Evolutionary conservation across 805 yeast species (phyloP), one percentile per base, ranked within the genome.

Genomic region (Pichia deserticola): DNA sequence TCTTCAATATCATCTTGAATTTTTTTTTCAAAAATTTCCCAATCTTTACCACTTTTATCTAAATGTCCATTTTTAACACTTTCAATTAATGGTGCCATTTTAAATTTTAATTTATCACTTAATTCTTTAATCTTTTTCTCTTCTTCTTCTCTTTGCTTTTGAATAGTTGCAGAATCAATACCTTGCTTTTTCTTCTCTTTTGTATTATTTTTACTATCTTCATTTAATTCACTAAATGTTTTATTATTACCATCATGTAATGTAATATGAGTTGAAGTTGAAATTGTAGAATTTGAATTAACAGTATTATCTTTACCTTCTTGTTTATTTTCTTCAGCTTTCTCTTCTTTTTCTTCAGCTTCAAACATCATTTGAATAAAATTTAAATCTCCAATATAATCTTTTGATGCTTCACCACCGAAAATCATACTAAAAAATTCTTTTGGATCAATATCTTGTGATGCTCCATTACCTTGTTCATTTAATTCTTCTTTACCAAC

Each of bases 371-470:
- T 95, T 59, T 79, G 81, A 61, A 93, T 66, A 63, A 90, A 73
- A 32, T 89, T 78, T 53, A 89, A 69, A 63, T 93, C 96, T 5
- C 99, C 99, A 58, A 92, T 87, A 75, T 89, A 84, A 44, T 84
- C 82, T 35, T 73, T 77, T 66, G 90, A 89, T 2, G 93, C 95
- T 50, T 86, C 95, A 44, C 97, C 97, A 42, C 97, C 97, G 66
- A 89, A 83, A 51, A 84, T 82, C 70, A 75, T 75, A 5, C 83
- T 73, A 62, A 83, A 84, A 57, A 82, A 81, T 60, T 83, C 89
- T 40, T 78, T 72, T 2, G 92, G 86, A 63, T 85, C 92, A 57
- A 81, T 89, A 54, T 82, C 86, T 45, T 71, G 73, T 8, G 48
- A 48, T 1, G 86, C 85, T 33, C 82, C 78, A 13, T 85, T 83